Percentiles rank a stretch among this genome's conserved stretches.
Conservation (phyloP, 345 rosid genomes). For the Bruguiera sexangula region DNA sequence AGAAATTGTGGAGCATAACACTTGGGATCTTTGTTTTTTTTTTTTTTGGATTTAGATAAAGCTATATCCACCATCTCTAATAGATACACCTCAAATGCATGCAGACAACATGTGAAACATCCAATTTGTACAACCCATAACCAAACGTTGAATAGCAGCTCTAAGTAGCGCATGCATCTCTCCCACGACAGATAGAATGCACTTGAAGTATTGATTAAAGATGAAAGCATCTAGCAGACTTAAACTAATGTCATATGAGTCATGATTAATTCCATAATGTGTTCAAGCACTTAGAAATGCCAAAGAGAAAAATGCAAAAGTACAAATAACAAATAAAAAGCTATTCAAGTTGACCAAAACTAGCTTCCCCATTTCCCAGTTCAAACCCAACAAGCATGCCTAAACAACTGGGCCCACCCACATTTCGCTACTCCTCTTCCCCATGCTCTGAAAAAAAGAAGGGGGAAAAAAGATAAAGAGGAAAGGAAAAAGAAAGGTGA, state of each 20-base stretch:
- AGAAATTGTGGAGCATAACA: constrained; percentile 34
- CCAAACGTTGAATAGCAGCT: constrained; percentile 12
- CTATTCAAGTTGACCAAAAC: no score
- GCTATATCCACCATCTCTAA: neutral
- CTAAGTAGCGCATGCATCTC: neutral
- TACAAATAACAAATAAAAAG: no score
- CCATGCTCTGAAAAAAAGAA: no score
- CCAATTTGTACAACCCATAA: constrained; percentile 9
- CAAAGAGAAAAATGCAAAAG: no score
- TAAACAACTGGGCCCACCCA: no score
- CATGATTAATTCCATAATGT: neutral
- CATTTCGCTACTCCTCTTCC: no score
- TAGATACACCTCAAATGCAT: neutral
- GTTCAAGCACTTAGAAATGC: no score
- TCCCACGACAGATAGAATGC: neutral
- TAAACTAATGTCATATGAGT: neutral
- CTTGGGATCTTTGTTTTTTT: neutral
- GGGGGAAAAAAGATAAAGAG: no score
- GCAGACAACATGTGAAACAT: neutral
- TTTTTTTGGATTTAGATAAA: neutral
- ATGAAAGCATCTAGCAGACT: neutral
- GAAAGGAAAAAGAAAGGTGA: neutral
- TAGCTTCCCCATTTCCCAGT: no score
- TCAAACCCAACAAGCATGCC: no score
- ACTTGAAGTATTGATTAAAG: neutral